Conservation (phyloP, 2,329 filamentous ascomycete species). For the Cercospora nicotianae region DNA sequence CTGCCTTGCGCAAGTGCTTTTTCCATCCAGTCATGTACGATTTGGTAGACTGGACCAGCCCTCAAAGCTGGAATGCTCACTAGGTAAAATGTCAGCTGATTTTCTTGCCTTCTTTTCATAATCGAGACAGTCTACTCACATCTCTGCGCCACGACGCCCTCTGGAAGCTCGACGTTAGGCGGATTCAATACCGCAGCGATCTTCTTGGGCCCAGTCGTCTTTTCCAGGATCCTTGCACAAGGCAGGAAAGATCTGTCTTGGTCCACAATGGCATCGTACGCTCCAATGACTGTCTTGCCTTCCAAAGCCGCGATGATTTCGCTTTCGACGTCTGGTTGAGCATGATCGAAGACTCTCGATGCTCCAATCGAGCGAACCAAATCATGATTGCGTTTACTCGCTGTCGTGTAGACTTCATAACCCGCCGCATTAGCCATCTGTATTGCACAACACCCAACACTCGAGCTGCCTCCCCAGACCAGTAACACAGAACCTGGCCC, state of each 20-base stretch:
- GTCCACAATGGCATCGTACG: not conserved
- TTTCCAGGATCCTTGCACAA: not conserved
- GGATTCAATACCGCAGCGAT: not conserved
- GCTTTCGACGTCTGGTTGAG: not conserved
- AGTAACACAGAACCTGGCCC: not conserved
- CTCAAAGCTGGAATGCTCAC: conserved; percentile 20
- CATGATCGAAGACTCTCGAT: not conserved
- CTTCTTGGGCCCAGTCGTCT: not conserved
- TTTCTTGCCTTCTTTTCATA: not conserved
- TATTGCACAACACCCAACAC: not conserved
- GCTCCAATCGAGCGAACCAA: not conserved
- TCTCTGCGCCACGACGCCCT: not conserved
- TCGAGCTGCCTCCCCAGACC: not conserved
- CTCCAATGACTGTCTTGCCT: not conserved
- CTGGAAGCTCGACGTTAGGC: not conserved
- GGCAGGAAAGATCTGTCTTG: not conserved
- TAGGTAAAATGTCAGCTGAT: not conserved
- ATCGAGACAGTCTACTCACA: not conserved
- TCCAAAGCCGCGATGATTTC: not conserved
- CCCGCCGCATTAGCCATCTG: not conserved
- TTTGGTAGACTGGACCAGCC: conserved; percentile 9
- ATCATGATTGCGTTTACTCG: not conserved
- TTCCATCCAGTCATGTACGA: conserved; percentile 21
- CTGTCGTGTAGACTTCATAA: not conserved
- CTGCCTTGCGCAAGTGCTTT: conserved; percentile 20